phyloP scores from a whole-genome alignment of 371 early-diverging fungal species.

The Mucor racemosus region DNA sequence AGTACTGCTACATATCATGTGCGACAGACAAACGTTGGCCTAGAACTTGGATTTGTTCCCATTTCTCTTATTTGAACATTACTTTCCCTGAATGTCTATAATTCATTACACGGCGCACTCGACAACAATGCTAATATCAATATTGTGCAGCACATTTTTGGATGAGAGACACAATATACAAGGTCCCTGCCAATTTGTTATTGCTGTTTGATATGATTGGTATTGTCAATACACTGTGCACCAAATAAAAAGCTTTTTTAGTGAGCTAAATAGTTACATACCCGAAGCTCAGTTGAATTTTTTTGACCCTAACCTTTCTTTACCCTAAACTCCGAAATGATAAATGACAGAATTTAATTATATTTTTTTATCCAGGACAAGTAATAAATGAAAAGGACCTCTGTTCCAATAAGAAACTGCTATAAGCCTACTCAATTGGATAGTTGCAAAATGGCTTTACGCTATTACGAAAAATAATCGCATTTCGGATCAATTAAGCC shows the following conservation, averaged over 20 bases:
- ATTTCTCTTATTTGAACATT: not conserved
- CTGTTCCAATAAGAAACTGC: not conserved
- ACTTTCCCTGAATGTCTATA: not conserved
- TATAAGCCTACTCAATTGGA: not conserved
- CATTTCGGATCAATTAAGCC: not conserved
- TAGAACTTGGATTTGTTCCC: not conserved
- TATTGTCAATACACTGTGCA: not conserved
- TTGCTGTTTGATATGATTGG: not conserved
- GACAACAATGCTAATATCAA: not conserved
- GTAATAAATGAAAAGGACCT: not conserved
- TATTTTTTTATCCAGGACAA: not conserved
- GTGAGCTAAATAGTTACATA: not conserved
- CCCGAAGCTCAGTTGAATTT: not conserved
- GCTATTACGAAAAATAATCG: not conserved
- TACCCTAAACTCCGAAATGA: not conserved
- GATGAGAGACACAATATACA: slow-evolving; percentile 2
- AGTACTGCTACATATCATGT: not conserved
- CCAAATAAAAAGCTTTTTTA: not conserved
- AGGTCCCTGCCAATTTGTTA: not conserved
- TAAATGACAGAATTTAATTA: not conserved
- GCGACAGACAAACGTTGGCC: not conserved
- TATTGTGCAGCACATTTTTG: not conserved
- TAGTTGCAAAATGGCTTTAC: not conserved
- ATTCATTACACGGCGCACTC: not conserved
- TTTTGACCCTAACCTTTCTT: not conserved